Conservation (phyloP, 805 yeast species). For the Suhomyces sp. region DNA sequence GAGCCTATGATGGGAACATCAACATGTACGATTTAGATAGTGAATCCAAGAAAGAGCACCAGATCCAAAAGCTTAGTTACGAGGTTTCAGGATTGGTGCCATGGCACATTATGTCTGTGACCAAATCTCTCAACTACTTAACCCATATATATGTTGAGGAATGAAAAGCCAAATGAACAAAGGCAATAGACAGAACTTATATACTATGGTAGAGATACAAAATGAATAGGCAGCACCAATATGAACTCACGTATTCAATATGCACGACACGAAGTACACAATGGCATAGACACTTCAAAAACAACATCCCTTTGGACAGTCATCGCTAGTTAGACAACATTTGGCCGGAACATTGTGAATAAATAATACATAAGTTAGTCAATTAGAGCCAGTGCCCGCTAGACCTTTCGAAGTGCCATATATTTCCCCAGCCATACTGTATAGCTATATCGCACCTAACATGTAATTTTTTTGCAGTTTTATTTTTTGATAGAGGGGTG, state of each 20-base stretch:
- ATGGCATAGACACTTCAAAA: too few species aligned
- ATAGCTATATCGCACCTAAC: neutral
- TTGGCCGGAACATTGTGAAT: too few species aligned
- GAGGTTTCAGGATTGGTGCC: constrained; percentile 47
- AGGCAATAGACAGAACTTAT: neutral
- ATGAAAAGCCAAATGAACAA: neutral
- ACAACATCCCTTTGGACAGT: too few species aligned
- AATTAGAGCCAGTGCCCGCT: too few species aligned
- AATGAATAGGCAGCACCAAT: too few species aligned
- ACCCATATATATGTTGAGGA: constrained; percentile 53
- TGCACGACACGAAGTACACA: too few species aligned
- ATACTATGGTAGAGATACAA: neutral
- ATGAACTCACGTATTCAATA: too few species aligned
- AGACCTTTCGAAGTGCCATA: too few species aligned
- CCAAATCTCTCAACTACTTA: constrained; percentile 54
- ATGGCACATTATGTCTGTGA: constrained; percentile 71
- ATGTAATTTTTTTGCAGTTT: neutral
- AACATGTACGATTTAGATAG: constrained; percentile 1
- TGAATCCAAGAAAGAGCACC: constrained; percentile 3
- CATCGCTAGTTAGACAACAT: too few species aligned
- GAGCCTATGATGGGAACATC: constrained; percentile 17
- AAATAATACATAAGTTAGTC: too few species aligned
- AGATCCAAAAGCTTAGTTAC: constrained; percentile 4
- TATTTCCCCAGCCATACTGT: too few species aligned
- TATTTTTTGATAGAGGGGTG: neutral